Conservation (phyloP, 768 basidiomycete genomes). For the Mycena venus region DNA sequence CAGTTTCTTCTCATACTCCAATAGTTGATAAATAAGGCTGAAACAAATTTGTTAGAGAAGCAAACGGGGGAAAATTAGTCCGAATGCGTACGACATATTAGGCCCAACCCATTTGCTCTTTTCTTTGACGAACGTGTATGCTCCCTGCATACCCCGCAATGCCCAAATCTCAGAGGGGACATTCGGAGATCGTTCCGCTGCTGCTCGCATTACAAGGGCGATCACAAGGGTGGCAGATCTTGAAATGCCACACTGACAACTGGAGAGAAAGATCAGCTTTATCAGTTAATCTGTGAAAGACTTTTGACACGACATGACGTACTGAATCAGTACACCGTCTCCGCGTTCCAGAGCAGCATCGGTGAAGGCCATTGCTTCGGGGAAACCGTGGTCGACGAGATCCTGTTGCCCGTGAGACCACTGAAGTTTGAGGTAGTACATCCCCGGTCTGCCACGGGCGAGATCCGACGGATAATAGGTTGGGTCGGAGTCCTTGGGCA, state of each 20-base stretch:
- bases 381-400: slow-evolving; percentile 84
- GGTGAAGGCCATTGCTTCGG: slow-evolving; percentile 83
- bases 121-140: slow-evolving; percentile 90
- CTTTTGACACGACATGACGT: slow-evolving; percentile 51
- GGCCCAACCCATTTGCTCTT: slow-evolving; percentile 92
- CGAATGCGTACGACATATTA: slow-evolving; percentile 88
- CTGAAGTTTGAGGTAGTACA: slow-evolving; percentile 90
- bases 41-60: slow-evolving; percentile 25
- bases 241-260: slow-evolving; percentile 95
- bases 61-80: slow-evolving; percentile 31
- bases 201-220: slow-evolving; percentile 94
- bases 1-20: slow-evolving; percentile 89
- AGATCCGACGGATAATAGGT: slow-evolving; percentile 79
- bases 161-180: slow-evolving; percentile 84
- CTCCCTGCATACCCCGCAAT: slow-evolving; percentile 89
- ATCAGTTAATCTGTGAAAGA: slow-evolving; percentile 25
- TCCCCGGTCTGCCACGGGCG: slow-evolving; percentile 76
- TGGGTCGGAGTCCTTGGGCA: slow-evolving; percentile 51
- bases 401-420: slow-evolving; percentile 98
- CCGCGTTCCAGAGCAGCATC: slow-evolving; percentile 82
- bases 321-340: slow-evolving; percentile 90
- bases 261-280: slow-evolving; percentile 48
- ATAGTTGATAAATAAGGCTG: slow-evolving; percentile 93
- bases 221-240: slow-evolving; percentile 92
- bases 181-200: slow-evolving; percentile 72